Evolutionary conservation across 768 basidiomycete genomes (phyloP).

Genomic region (Rhodotorula diobovata): DNA sequence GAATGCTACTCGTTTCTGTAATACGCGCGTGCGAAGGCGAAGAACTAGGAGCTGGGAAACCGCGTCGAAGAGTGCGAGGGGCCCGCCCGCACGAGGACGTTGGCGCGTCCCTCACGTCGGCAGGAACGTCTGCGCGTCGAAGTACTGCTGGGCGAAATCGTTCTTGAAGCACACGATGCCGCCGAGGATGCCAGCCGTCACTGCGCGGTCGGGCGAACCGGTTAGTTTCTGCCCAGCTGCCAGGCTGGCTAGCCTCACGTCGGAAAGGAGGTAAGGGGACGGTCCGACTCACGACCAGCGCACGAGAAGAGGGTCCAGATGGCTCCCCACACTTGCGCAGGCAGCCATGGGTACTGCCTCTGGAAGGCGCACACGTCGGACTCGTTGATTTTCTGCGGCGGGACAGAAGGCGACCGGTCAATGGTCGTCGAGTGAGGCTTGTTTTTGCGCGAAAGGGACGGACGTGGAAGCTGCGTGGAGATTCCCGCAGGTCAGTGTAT

Average conservation of each 20-base stretch:
- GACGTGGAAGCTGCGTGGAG: not conserved
- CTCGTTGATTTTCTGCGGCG: constrained; percentile 22
- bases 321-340: constrained; percentile 26
- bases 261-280: not conserved
- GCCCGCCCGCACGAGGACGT: no score
- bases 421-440: not conserved
- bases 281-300: constrained; percentile 16
- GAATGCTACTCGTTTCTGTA: no score
- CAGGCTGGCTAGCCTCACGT: no score
- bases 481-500: not conserved
- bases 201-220: not conserved
- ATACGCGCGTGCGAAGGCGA: no score
- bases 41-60: no score
- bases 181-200: constrained; percentile 13
- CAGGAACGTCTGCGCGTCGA: not conserved
- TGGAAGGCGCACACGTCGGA: constrained; percentile 28
- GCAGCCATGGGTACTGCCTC: constrained; percentile 22
- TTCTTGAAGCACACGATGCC: constrained; percentile 26
- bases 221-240: no score
- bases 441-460: no score
- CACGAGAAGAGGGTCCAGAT: constrained; percentile 22
- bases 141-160: constrained; percentile 23
- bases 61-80: no score
- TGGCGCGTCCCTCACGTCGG: not conserved
- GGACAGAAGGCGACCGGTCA: no score